These are phyloP conservation scores for Leptographium flavum DNA, from an alignment of 2,329 filamentous ascomycete genomes.

Conservation along the genomic window DNA sequence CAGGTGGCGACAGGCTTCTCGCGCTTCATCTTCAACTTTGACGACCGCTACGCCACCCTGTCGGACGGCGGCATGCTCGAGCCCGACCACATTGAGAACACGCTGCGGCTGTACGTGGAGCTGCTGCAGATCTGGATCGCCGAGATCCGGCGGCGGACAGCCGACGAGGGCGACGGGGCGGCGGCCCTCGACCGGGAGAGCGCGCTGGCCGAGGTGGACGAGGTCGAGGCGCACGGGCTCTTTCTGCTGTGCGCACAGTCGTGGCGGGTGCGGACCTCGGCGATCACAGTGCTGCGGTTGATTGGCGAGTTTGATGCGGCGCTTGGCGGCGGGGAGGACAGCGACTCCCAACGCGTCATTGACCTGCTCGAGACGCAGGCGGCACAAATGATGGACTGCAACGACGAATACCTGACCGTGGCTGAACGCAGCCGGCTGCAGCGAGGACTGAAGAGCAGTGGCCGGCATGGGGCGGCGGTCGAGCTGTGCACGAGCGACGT, in stretches of 20 bases:
- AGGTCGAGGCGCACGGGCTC: conserved; percentile 88
- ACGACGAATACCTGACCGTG: conserved; percentile 79
- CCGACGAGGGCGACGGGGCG: not conserved
- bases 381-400: conserved; percentile 76
- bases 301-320: conserved; percentile 90
- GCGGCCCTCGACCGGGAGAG: conserved; percentile 67
- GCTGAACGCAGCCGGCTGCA: conserved; percentile 87
- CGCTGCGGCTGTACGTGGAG: conserved; percentile 82
- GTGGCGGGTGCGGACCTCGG: conserved; percentile 72
- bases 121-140: conserved; percentile 95
- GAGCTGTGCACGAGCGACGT: conserved; percentile 93
- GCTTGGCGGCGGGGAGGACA: conserved; percentile 53
- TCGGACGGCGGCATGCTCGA: conserved; percentile 95
- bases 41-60: conserved; percentile 94
- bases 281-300: conserved; percentile 79
- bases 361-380: conserved; percentile 86
- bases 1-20: conserved; percentile 95
- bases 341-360: conserved; percentile 58
- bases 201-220: conserved; percentile 86
- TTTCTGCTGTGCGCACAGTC: conserved; percentile 98
- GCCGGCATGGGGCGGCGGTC: conserved; percentile 72
- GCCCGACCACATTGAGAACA: conserved; percentile 86
- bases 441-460: conserved; percentile 73
- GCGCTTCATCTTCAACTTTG: conserved; percentile 96
- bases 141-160: conserved; percentile 74